Percentiles rank a stretch among this genome's conserved stretches.
Evolutionary conservation across 2,329 filamentous ascomycete genomes (phyloP).

Genomic region (Beauveria australis): DNA sequence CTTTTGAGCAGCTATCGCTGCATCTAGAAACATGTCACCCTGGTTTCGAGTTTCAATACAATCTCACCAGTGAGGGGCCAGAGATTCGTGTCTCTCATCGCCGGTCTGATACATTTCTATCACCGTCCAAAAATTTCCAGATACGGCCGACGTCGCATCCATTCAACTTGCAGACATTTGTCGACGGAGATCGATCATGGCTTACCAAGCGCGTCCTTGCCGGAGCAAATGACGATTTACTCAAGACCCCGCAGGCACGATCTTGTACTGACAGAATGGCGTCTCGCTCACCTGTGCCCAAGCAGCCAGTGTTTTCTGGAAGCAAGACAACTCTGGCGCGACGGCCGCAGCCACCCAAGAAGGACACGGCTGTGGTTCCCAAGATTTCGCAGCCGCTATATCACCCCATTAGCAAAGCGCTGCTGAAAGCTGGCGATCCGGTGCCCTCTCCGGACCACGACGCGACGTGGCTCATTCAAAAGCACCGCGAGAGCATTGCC

Average conservation of each 20-base stretch:
- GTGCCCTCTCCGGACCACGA: slow-evolving; percentile 38
- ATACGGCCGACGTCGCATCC: slow-evolving; percentile 34
- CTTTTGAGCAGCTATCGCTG: slow-evolving; percentile 37
- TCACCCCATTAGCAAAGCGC: slow-evolving; percentile 47
- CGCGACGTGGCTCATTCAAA: slow-evolving; percentile 48
- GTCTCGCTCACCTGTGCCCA: slow-evolving; percentile 17
- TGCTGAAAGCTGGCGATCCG: slow-evolving; percentile 39
- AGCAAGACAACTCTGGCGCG: neutral
- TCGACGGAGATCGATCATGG: slow-evolving; percentile 40
- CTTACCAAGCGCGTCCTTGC: slow-evolving; percentile 33
- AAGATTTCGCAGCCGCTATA: slow-evolving; percentile 45
- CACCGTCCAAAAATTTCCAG: slow-evolving; percentile 31
- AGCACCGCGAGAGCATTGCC: slow-evolving; percentile 48
- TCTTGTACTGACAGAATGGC: slow-evolving; percentile 15
- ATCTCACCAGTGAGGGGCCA: slow-evolving; percentile 28
- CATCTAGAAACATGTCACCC: slow-evolving; percentile 40
- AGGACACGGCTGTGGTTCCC: slow-evolving; percentile 35
- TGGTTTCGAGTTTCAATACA: slow-evolving; percentile 35
- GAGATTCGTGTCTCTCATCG: slow-evolving; percentile 28
- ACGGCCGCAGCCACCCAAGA: slow-evolving; percentile 12
- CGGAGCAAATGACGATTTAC: slow-evolving; percentile 19
- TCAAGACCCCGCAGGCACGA: neutral
- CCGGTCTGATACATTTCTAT: slow-evolving; percentile 17
- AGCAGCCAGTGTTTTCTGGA: neutral
- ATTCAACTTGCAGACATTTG: slow-evolving; percentile 36